phyloP scores from a whole-genome alignment of 2,329 filamentous ascomycete genomes.

The Paracamarosporium sp. region DNA sequence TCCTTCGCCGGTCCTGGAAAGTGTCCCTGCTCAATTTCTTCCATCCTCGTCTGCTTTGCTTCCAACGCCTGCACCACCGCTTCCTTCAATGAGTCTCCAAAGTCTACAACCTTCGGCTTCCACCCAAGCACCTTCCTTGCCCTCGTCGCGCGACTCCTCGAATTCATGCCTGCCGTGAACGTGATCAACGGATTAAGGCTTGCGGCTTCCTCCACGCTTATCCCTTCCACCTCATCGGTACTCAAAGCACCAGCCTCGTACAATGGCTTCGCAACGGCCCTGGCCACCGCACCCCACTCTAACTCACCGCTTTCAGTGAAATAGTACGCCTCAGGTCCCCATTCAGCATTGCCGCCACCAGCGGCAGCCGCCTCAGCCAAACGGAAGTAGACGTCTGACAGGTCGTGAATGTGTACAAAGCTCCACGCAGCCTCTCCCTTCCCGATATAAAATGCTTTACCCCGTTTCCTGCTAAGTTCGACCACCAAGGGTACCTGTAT shows the following conservation, averaged over 20 bases:
- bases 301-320: constrained; percentile 3
- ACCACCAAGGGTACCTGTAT: constrained; percentile 2
- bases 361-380: constrained; percentile 1
- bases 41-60: constrained; percentile 44
- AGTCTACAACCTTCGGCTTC: constrained; percentile 2
- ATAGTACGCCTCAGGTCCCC: constrained; percentile 6
- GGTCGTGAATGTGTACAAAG: constrained; percentile 4
- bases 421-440: constrained; percentile 2
- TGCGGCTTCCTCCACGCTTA: background rate
- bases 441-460: background rate
- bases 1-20: background rate
- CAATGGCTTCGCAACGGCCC: background rate
- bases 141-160: background rate
- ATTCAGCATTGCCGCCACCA: background rate
- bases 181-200: background rate
- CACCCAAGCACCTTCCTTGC: constrained; percentile 6
- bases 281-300: constrained; percentile 2
- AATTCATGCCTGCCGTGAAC: background rate
- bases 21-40: constrained; percentile 2
- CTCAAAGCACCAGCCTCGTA: background rate
- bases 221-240: background rate
- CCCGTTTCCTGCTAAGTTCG: constrained; percentile 2
- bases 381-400: constrained; percentile 1
- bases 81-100: constrained; percentile 13
- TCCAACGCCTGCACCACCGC: constrained; percentile 43